Evolutionary conservation across 2,329 filamentous ascomycete genomes (phyloP).

Genomic region (Akanthomyces lecanii): DNA sequence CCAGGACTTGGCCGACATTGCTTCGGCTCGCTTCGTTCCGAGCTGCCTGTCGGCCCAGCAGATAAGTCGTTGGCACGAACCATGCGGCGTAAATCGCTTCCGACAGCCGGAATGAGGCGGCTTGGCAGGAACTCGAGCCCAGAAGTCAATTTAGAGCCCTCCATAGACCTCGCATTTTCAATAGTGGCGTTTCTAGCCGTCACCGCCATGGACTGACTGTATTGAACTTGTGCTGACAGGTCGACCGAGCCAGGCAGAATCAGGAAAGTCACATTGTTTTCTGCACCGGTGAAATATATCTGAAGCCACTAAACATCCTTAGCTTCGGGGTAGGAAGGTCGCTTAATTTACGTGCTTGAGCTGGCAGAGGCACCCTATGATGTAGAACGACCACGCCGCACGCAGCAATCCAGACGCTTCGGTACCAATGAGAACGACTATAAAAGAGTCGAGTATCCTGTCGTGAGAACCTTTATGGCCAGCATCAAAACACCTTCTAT

Average conservation of each 20-base stretch:
- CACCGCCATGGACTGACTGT: neutral
- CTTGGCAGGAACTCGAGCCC: neutral
- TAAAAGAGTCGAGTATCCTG: neutral
- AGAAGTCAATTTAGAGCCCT: neutral
- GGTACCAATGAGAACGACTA: neutral
- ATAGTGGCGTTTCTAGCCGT: neutral
- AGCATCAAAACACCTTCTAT: neutral
- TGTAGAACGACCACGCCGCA: neutral
- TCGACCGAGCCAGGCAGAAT: neutral
- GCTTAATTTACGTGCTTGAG: neutral
- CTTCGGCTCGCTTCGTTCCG: neutral
- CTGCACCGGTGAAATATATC: neutral
- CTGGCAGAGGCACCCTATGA: neutral
- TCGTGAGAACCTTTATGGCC: conserved; percentile 7
- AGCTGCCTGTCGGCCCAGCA: neutral
- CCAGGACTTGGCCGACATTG: neutral
- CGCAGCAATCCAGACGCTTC: neutral
- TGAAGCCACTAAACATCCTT: neutral
- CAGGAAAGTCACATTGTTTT: neutral
- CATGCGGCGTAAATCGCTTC: neutral
- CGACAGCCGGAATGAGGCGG: neutral
- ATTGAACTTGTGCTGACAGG: neutral
- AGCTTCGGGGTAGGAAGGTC: neutral
- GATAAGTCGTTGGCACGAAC: neutral
- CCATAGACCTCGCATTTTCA: neutral